Conservation (phyloP, 2,329 filamentous ascomycete genomes). For the Fonsecaea monophora region DNA sequence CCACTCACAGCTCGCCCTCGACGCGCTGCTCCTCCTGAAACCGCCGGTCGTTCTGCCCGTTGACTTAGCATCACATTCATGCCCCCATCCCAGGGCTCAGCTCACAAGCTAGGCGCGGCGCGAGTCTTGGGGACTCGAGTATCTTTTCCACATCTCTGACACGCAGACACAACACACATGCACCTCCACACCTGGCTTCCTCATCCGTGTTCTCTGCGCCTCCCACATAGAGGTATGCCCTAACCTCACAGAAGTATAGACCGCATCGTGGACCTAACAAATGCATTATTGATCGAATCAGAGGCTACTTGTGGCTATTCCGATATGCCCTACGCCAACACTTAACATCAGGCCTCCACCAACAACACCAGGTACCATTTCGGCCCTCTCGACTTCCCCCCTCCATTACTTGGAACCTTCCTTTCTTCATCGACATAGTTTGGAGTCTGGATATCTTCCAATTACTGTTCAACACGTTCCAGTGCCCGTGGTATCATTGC, state of each 20-base stretch:
- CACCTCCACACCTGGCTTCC: slow-evolving; percentile 1
- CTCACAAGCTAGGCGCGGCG: slow-evolving; percentile 34
- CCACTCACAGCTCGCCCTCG: slow-evolving; percentile 31
- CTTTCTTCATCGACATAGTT: slow-evolving; percentile 12
- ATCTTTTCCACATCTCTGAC: neutral
- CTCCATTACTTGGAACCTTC: slow-evolving; percentile 23
- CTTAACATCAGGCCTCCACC: slow-evolving; percentile 33
- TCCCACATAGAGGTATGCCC: slow-evolving; percentile 10
- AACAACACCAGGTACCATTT: slow-evolving; percentile 15
- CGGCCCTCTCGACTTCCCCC: slow-evolving; percentile 25
- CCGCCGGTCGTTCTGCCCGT: slow-evolving; percentile 25
- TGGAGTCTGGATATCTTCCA: slow-evolving; percentile 26
- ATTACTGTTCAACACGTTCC: slow-evolving; percentile 31
- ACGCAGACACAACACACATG: neutral
- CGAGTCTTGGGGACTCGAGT: slow-evolving; percentile 24
- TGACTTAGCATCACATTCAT: slow-evolving; percentile 33
- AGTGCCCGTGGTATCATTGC: slow-evolving; percentile 16
- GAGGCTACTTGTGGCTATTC: slow-evolving; percentile 16
- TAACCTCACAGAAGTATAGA: slow-evolving; percentile 23
- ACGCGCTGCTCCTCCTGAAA: slow-evolving; percentile 37
- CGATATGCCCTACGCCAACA: slow-evolving; percentile 14
- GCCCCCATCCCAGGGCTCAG: neutral
- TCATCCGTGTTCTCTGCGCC: slow-evolving; percentile 4
- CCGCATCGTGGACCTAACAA: slow-evolving; percentile 20
- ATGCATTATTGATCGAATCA: slow-evolving; percentile 25